These are phyloP conservation scores for Candida alai DNA, from an alignment of 805 yeast species.

Conservation along the genomic window DNA sequence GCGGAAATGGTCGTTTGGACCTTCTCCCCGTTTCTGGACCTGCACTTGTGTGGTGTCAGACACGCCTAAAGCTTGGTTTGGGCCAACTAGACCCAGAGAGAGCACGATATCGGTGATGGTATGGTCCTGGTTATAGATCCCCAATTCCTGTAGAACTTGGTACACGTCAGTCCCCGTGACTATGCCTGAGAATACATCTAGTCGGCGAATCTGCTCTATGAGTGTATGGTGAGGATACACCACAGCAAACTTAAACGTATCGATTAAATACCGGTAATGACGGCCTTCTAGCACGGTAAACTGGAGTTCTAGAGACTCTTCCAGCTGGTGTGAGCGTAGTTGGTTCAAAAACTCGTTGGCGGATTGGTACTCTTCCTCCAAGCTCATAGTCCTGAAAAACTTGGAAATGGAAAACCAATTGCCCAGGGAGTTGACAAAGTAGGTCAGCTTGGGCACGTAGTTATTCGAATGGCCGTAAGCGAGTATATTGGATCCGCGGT, in stretches of 20 bases:
- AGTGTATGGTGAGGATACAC: slow-evolving; percentile 31
- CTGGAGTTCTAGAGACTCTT: slow-evolving; percentile 23
- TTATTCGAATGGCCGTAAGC: slow-evolving; percentile 6
- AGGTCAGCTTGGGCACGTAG: slow-evolving; percentile 7
- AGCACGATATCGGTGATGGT: slow-evolving; percentile 23
- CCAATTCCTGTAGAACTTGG: slow-evolving; percentile 15
- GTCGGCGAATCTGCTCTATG: slow-evolving; percentile 4
- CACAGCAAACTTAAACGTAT: slow-evolving; percentile 24
- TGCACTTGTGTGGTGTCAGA: neutral
- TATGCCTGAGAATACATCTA: slow-evolving; percentile 9
- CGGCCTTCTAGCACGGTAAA: slow-evolving; percentile 32
- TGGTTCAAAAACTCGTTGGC: slow-evolving; percentile 17
- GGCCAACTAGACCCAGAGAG: slow-evolving; percentile 7
- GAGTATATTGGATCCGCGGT: slow-evolving; percentile 18
- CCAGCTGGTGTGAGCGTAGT: slow-evolving; percentile 12
- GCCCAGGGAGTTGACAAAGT: slow-evolving; percentile 23
- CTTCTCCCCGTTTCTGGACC: neutral
- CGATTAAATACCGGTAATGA: slow-evolving; percentile 20
- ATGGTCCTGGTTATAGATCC: slow-evolving; percentile 19
- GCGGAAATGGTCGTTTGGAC: slow-evolving; percentile 22
- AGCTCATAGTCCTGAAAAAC: slow-evolving; percentile 10
- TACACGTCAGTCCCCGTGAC: slow-evolving; percentile 11
- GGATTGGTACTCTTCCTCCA: slow-evolving; percentile 15
- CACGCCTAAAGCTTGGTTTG: too few species aligned
- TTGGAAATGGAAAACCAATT: slow-evolving; percentile 11